phyloP scores from a whole-genome alignment of 208 protist genomes.

The Strigomonas culicis region DNA sequence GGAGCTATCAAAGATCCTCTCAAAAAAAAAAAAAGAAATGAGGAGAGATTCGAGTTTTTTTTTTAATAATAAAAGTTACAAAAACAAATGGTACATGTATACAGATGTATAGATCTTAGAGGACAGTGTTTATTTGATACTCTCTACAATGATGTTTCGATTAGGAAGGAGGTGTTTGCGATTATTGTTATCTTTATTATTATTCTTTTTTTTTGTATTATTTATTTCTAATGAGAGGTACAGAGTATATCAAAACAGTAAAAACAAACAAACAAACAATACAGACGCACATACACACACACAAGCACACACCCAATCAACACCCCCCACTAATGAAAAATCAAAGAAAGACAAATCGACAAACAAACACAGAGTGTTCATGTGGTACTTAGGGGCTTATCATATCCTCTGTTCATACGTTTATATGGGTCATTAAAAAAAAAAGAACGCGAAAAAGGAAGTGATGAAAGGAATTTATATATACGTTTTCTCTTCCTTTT shows the following conservation, averaged over 20 bases:
- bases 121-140: background rate
- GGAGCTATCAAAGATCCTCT: background rate
- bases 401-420: too few species aligned
- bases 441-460: constrained; percentile 11
- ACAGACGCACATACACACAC: constrained; percentile 13
- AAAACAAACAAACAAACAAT: constrained; percentile 15
- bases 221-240: background rate
- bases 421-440: constrained; percentile 9
- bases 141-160: background rate
- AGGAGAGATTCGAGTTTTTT: constrained; percentile 6
- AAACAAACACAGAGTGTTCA: too few species aligned
- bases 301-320: constrained; percentile 5
- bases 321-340: too few species aligned
- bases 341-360: too few species aligned
- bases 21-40: constrained; percentile 9
- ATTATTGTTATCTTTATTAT: constrained; percentile 1
- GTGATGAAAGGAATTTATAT: constrained; percentile 11
- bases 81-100: background rate
- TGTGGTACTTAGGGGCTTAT: too few species aligned
- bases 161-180: background rate
- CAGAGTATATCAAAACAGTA: background rate
- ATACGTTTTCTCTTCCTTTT: too few species aligned
- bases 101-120: background rate
- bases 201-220: constrained; percentile 14
- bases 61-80: constrained; percentile 2